Conservation (phyloP, 1,284 basidiomycete genomes). For the Sporisorium graminicola region DNA sequence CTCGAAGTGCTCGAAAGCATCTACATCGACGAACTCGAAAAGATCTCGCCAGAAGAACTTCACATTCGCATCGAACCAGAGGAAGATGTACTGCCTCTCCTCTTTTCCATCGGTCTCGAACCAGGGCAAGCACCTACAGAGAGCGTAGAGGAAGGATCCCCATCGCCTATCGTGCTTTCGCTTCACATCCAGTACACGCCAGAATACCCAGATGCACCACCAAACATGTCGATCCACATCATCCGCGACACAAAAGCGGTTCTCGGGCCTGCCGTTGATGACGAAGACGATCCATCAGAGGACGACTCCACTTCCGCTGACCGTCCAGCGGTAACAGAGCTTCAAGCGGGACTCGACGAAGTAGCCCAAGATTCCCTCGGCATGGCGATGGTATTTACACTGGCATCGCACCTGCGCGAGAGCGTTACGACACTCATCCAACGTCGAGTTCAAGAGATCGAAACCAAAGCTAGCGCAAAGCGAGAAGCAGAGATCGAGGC, state of each 20-base stretch:
- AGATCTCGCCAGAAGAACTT: constrained; percentile 83
- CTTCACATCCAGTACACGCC: constrained; percentile 80
- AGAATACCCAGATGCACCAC: constrained; percentile 81
- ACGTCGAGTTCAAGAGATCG: constrained; percentile 75
- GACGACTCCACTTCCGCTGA: constrained; percentile 4
- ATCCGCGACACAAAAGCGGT: constrained; percentile 72
- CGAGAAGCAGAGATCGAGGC: constrained; percentile 81
- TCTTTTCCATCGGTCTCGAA: constrained; percentile 25
- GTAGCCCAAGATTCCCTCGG: constrained; percentile 89
- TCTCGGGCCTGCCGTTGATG: constrained; percentile 38
- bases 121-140: constrained; percentile 40
- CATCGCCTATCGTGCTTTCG: constrained; percentile 78
- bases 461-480: constrained; percentile 75
- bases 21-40: constrained; percentile 94
- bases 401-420: constrained; percentile 88
- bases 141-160: constrained; percentile 41
- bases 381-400: constrained; percentile 97
- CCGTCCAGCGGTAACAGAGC: constrained; percentile 29
- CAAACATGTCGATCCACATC: constrained; percentile 79
- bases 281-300: constrained; percentile 9
- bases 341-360: constrained; percentile 73
- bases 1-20: constrained; percentile 96
- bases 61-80: constrained; percentile 91
- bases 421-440: constrained; percentile 74
- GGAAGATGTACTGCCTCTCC: constrained; percentile 75